A percentile compares a stretch with the other conserved stretches of the same genome.
These are phyloP conservation scores for Wickerhamomyces rabaulensis DNA, from an alignment of 805 yeast genomes.

Conservation along the genomic window DNA sequence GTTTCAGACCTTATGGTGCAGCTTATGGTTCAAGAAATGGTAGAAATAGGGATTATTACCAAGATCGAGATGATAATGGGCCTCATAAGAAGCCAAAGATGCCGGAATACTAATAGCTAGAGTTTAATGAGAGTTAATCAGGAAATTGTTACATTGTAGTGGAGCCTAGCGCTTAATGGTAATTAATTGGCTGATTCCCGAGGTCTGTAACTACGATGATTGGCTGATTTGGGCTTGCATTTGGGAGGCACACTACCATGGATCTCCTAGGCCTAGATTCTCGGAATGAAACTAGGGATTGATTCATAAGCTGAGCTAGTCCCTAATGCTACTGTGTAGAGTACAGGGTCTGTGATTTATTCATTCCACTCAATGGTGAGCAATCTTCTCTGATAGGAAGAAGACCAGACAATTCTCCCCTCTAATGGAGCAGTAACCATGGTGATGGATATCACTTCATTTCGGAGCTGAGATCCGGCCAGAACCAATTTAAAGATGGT, in stretches of 20 bases:
- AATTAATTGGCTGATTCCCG: too few species aligned
- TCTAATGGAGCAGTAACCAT: neutral
- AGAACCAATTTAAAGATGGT: neutral
- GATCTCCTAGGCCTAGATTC: too few species aligned
- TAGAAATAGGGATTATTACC: neutral
- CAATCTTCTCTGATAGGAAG: too few species aligned
- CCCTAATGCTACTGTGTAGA: too few species aligned
- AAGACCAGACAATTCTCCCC: too few species aligned
- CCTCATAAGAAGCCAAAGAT: neutral
- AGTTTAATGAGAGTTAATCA: neutral
- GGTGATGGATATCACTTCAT: neutral
- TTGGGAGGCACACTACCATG: neutral
- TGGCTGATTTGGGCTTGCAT: neutral
- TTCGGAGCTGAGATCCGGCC: neutral
- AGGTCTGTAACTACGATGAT: too few species aligned
- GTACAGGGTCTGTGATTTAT: too few species aligned
- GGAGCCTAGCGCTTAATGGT: too few species aligned
- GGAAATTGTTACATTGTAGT: neutral
- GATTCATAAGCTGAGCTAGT: too few species aligned
- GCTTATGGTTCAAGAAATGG: neutral
- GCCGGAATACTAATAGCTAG: neutral
- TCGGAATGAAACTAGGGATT: too few species aligned
- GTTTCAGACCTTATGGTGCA: neutral
- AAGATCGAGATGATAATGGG: neutral
- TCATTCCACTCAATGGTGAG: too few species aligned